These are phyloP conservation scores for Hypoxylon intermedium DNA, from an alignment of 495 filamentous ascomycete species.

Conservation along the genomic window DNA sequence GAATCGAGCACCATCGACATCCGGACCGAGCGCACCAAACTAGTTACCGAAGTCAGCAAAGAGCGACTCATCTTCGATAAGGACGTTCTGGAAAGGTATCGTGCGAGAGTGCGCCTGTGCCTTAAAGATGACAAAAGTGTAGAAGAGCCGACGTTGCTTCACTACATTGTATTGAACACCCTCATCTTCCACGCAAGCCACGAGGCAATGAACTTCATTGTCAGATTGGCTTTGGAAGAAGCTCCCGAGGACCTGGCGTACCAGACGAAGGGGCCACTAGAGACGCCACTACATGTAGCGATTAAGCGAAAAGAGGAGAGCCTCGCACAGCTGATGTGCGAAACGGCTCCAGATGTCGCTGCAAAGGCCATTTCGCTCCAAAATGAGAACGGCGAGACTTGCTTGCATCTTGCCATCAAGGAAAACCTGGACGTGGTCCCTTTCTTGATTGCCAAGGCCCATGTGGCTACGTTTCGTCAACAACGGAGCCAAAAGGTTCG, in stretches of 20 bases:
- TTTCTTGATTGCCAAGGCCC: conserved; percentile 13
- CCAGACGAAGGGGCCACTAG: conserved; percentile 15
- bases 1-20: conserved; percentile 10
- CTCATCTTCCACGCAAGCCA: conserved; percentile 16
- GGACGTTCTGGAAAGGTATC: conserved; percentile 13
- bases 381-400: conserved; percentile 22
- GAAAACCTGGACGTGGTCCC: conserved; percentile 13
- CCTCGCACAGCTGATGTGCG: conserved; percentile 20
- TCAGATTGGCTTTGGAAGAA: conserved; percentile 12
- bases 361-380: conserved; percentile 21
- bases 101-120: conserved; percentile 18
- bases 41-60: conserved; percentile 16
- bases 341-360: conserved; percentile 12
- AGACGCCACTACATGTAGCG: conserved; percentile 19
- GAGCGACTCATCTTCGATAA: conserved; percentile 6
- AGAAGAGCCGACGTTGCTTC: conserved; percentile 15
- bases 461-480: conserved; percentile 7
- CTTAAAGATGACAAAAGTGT: conserved; percentile 17
- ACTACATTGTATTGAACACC: conserved; percentile 15
- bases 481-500: conserved; percentile 16
- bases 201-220: conserved; percentile 20
- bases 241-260: conserved; percentile 8
- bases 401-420: conserved; percentile 18
- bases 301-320: conserved; percentile 18
- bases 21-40: conserved; percentile 14